These are phyloP conservation scores for Suillus ampliporus DNA, from an alignment of 768 basidiomycete genomes.

Conservation along the genomic window DNA sequence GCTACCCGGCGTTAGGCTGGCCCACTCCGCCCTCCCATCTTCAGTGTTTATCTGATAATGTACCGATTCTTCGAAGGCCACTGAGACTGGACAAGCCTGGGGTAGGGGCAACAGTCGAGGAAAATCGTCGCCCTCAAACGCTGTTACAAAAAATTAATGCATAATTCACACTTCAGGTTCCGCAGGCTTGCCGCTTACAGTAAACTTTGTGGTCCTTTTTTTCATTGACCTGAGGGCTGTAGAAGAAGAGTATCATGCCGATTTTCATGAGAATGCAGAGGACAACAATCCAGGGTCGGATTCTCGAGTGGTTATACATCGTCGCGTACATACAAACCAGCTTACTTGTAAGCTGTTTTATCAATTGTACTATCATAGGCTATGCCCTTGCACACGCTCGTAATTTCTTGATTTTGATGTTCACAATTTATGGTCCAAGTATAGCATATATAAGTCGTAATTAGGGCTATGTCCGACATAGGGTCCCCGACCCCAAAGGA, in stretches of 20 bases:
- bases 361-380: too few relatives aligned
- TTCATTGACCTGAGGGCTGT: not conserved
- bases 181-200: not conserved
- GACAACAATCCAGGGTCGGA: not conserved
- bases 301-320: not conserved
- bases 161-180: not conserved
- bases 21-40: slow-evolving; percentile 23
- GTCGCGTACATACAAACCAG: not conserved
- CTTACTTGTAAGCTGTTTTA: too few relatives aligned
- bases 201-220: not conserved
- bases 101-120: not conserved
- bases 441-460: too few relatives aligned
- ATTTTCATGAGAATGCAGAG: not conserved
- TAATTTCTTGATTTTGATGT: too few relatives aligned
- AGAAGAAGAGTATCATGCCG: not conserved
- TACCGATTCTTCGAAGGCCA: not conserved
- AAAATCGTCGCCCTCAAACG: not conserved
- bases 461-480: too few relatives aligned
- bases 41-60: not conserved
- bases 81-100: not conserved
- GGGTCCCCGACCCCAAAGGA: too few relatives aligned
- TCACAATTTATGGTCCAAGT: too few relatives aligned
- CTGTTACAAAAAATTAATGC: not conserved
- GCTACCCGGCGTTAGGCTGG: slow-evolving; percentile 27
- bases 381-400: too few relatives aligned